Evolutionary conservation across 2,329 filamentous ascomycete genomes (phyloP).

Genomic region (Phyllosticta citriasiana): DNA sequence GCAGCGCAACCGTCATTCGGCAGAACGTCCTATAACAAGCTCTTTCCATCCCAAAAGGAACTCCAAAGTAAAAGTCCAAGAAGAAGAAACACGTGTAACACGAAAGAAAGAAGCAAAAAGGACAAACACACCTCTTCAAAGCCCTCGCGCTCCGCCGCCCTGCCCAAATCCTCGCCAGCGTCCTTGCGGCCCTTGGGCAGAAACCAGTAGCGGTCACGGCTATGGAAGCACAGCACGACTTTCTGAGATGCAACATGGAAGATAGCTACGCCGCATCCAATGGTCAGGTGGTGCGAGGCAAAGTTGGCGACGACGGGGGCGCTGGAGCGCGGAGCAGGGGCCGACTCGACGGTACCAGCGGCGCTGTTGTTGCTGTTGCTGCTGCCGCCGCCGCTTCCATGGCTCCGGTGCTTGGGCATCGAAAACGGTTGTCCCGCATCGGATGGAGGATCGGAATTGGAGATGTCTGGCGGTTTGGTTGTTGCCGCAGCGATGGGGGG

Average conservation of each 20-base stretch:
- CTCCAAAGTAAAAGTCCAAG: no score
- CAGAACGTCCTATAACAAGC: no score
- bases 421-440: background rate
- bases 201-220: conserved; percentile 33
- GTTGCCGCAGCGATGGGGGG: background rate
- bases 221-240: conserved; percentile 40
- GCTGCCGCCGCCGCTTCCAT: background rate
- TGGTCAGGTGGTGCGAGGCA: conserved; percentile 6
- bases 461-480: background rate
- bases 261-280: conserved; percentile 38
- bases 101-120: background rate
- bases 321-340: background rate
- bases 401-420: background rate
- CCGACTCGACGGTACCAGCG: background rate
- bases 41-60: no score
- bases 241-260: conserved; percentile 38
- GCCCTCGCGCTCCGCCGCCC: conserved; percentile 38
- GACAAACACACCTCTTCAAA: conserved; percentile 34
- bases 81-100: no score
- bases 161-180: conserved; percentile 33
- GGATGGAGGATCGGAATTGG: background rate
- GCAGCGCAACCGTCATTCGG: no score
- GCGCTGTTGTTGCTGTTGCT: background rate
- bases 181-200: conserved; percentile 41
- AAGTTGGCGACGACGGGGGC: conserved; percentile 3